Conservation (phyloP, 495 filamentous ascomycete species). For the Delitschia confertaspora region DNA sequence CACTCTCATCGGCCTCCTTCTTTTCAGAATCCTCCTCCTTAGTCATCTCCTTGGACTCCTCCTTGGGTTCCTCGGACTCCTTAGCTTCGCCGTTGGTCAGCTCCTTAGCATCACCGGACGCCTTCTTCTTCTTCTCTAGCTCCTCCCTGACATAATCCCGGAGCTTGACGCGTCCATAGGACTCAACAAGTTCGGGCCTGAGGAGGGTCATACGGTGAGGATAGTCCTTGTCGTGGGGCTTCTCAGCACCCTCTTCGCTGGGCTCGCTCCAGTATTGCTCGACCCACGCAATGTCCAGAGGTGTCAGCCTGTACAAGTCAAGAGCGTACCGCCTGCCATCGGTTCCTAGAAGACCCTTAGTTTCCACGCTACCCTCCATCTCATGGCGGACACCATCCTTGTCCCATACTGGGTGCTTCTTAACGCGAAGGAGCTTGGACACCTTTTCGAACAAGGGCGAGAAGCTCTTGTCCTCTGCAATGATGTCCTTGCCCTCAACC, state of each 20-base stretch:
- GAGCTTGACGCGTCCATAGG: conserved; percentile 74
- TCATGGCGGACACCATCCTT: conserved; percentile 86
- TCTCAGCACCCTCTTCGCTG: conserved; percentile 32
- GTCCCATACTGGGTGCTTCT: conserved; percentile 97
- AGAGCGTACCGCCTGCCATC: conserved; percentile 96
- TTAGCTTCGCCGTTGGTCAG: conserved; percentile 8
- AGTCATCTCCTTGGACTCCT: conserved; percentile 2
- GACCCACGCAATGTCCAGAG: conserved; percentile 83
- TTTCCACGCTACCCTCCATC: conserved; percentile 92
- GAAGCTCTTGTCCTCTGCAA: conserved; percentile 82
- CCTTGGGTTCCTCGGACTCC: conserved; percentile 9
- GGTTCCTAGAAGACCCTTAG: conserved; percentile 94
- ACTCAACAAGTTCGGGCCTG: conserved; percentile 78
- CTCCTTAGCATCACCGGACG: conserved; percentile 12
- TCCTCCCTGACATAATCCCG: conserved; percentile 74
- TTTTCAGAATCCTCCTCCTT: conserved; percentile 19
- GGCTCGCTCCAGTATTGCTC: conserved; percentile 55
- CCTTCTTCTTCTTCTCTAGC: conserved; percentile 38
- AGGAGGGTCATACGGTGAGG: conserved; percentile 94
- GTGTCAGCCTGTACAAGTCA: conserved; percentile 90
- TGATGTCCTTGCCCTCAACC: conserved; percentile 92
- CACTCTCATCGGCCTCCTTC: conserved; percentile 25
- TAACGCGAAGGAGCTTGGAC: conserved; percentile 75
- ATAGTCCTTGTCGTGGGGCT: conserved; percentile 43
- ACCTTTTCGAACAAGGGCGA: conserved; percentile 79